Conservation (phyloP, 1,139 yeast genomes). For the Yamadazyma trypodendri region DNA sequence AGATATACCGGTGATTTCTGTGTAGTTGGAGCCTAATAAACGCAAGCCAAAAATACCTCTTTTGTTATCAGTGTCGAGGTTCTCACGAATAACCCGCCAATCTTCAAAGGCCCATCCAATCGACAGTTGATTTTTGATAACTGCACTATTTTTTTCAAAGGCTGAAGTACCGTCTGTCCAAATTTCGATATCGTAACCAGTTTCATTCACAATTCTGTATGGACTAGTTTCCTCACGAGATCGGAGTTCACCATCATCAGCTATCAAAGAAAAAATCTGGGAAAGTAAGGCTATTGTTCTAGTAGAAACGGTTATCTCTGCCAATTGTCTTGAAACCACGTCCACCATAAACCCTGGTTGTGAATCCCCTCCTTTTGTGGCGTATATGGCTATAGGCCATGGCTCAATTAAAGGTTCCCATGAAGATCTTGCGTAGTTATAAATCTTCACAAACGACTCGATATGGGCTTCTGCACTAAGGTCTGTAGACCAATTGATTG, state of each 20-base stretch:
- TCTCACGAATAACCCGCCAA: slow-evolving; percentile 85
- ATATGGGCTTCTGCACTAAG: slow-evolving; percentile 69
- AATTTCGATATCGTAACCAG: slow-evolving; percentile 75
- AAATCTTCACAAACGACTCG: slow-evolving; percentile 73
- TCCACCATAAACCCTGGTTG: slow-evolving; percentile 55
- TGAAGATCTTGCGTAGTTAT: slow-evolving; percentile 85
- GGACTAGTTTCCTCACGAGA: slow-evolving; percentile 85
- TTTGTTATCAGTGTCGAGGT: slow-evolving; percentile 63
- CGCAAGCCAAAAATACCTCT: slow-evolving; percentile 62
- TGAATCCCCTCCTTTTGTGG: slow-evolving; percentile 48
- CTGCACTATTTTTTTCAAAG: slow-evolving; percentile 13
- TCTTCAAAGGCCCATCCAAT: slow-evolving; percentile 93
- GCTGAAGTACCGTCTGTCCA: slow-evolving; percentile 58
- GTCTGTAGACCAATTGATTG: slow-evolving; percentile 89
- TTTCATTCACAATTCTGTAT: slow-evolving; percentile 75
- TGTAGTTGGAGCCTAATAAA: slow-evolving; percentile 54
- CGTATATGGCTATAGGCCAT: slow-evolving; percentile 78
- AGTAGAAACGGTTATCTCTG: slow-evolving; percentile 81
- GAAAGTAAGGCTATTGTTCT: slow-evolving; percentile 77
- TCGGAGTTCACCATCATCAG: slow-evolving; percentile 52
- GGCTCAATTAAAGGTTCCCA: slow-evolving; percentile 97
- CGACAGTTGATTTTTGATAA: slow-evolving; percentile 48
- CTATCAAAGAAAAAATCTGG: slow-evolving; percentile 58
- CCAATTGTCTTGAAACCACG: slow-evolving; percentile 67
- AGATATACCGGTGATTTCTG: slow-evolving; percentile 54